Evolutionary conservation across 2,329 filamentous ascomycete genomes (phyloP), one percentile per base, ranked within the genome.

Genomic region (Fusarium oligoseptatum): DNA sequence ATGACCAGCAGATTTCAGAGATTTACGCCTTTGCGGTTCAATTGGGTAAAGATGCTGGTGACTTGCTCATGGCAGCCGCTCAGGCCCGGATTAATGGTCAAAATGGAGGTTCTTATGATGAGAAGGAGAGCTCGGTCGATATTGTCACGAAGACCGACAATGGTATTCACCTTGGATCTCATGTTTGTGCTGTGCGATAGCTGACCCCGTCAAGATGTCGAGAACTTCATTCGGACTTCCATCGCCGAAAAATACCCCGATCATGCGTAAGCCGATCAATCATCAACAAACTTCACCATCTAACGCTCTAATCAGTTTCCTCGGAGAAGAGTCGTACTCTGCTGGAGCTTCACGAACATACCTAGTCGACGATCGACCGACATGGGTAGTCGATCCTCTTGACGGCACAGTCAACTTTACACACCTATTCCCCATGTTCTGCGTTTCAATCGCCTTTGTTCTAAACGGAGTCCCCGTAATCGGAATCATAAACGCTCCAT

Each of bases 371-470:
- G 80, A 88, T 43, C 76, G 83, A 1, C 93, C 93, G 50, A 94
- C 93, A 36, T 95, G 93, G 93, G 90, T 92, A 77, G 88, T 95
- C 45, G 93, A 95, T 81, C 93, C 93, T 11, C 87, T 95, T 32
- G 93, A 95, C 78, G 93, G 92, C 85, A 95, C 93, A 4, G 92
- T 95, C 69, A 95, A 95, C 85, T 95, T 93, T 83, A 94, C 93
- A 34, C 93, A 95, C 81, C 87, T 94, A 7, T 94, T 94, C 79
- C 92, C 92, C 68, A 94, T 94, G 91, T 95, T 94, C 83, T 95
- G 93, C 81, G 91, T 95, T 50, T 94, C 92, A 39, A 94, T 95
- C 77, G 93, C 88, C 58, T 91, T 95, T 78, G 85, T 92, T 27
- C 79, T 93, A 64, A 82, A 88, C 20, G 86, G 88, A 8, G 82